Evolutionary conservation across 2,329 filamentous ascomycete species (phyloP), one percentile per base, ranked within the genome.

Genomic region (Xylariomycetidae sp.): DNA sequence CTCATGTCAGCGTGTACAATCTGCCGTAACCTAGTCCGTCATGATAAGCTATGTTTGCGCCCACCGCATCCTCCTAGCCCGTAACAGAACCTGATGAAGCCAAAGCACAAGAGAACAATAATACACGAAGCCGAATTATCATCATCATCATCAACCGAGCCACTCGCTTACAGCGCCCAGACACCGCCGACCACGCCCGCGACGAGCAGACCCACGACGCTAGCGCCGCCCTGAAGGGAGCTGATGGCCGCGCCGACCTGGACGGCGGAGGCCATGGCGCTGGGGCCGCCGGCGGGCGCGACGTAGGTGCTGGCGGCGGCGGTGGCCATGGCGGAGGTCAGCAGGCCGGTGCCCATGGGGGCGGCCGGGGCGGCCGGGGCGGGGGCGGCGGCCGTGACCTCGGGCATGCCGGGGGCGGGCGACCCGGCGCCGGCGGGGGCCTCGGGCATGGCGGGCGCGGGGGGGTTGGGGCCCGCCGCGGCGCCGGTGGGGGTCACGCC

Each of bases 401-500:
- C 24, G 12, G 24, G 6, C 24, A 13, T 14, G 27, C 29, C 8
- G 28, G 33, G 14, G 31, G n/a, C 7, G 19, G 17, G 22, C n/a
- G 6, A 12, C 17, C 12, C 26, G 34, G 15, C 14, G 32, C 32
- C 17, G n/a, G 12, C 13, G 13, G 34, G 29, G 12, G 23, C 17
- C 20, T 20, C 15, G 19, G 29, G 14, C 19, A 23, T 29, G 29
- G 24, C 33, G 5, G 42, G 22, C 31, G 35, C 7, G 36, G 36
- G 24, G 18, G 38, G 18, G 37, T 13, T 7, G 15, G 26, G 13
- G 26, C 10, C 26, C n/a, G n/a, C n/a, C n/a, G n/a, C n/a, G 26
- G 26, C 31, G 22, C 25, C 40, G 19, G 38, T 42, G 27, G 43
- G 38, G 17, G 36, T 36, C 7, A 44, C 43, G 36, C 45, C 44